Conservation (phyloP, 371 early-diverging fungal species). For the Smittium culicis region DNA sequence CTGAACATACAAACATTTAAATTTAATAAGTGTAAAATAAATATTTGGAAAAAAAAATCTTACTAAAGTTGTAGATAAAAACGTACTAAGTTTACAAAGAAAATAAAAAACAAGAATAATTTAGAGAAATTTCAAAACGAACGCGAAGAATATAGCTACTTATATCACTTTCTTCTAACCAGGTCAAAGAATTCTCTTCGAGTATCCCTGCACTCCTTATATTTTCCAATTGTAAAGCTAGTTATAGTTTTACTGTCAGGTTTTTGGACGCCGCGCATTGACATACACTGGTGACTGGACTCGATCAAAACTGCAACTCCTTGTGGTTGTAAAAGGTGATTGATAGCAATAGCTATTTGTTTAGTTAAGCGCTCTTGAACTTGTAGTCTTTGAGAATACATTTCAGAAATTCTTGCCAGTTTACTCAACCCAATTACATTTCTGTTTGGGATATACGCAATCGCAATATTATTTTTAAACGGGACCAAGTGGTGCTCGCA, state of each 20-base stretch:
- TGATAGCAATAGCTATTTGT: conserved; percentile 82
- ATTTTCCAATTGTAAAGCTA: conserved; percentile 87
- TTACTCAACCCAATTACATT: conserved; percentile 92
- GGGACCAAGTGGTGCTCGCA: conserved; percentile 99
- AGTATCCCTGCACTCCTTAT: conserved; percentile 80
- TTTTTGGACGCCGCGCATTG: conserved; percentile 92
- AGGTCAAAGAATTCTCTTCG: conserved; percentile 88
- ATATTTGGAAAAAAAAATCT: too few relatives aligned
- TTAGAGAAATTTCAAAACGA: too few relatives aligned
- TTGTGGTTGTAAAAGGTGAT: conserved; percentile 82
- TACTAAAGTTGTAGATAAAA: too few relatives aligned
- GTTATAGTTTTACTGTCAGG: conserved; percentile 87
- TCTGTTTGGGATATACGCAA: conserved; percentile 92
- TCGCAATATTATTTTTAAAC: conserved; percentile 87
- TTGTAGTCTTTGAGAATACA: conserved; percentile 90
- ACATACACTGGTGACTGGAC: conserved; percentile 88
- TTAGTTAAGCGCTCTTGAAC: conserved; percentile 96
- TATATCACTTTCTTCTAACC: too few relatives aligned
- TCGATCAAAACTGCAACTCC: conserved; percentile 97
- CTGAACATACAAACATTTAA: too few relatives aligned
- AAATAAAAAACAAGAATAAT: too few relatives aligned
- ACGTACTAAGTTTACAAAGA: too few relatives aligned
- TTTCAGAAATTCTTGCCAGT: conserved; percentile 92
- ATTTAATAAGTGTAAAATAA: too few relatives aligned
- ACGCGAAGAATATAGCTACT: too few relatives aligned